phyloP scores from a whole-genome alignment of 345 rosid genomes.

The Citrus cavaleriei region DNA sequence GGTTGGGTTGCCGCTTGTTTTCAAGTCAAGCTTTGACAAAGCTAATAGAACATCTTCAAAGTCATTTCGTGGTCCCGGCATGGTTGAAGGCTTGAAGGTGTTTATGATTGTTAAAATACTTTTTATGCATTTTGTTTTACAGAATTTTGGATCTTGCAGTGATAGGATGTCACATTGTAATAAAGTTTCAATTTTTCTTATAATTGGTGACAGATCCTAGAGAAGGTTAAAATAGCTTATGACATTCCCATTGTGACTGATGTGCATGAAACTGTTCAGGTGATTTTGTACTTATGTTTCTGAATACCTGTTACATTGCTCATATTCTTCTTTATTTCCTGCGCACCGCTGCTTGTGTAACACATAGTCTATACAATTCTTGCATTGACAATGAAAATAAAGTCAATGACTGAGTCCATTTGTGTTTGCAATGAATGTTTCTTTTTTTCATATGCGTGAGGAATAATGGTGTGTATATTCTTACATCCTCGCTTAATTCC shows the following conservation, averaged over 20 bases:
- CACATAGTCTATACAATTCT: neutral
- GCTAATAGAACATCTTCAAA: constrained; percentile 92
- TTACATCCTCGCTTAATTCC: neutral
- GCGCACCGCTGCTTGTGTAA: neutral
- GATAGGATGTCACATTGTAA: neutral
- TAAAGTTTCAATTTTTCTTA: constrained; percentile 4
- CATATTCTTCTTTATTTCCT: neutral
- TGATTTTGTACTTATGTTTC: constrained; percentile 14
- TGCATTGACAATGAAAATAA: neutral
- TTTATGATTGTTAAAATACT: neutral
- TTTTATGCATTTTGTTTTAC: neutral
- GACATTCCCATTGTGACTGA: constrained; percentile 90
- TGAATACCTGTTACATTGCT: neutral
- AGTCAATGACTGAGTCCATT: neutral
- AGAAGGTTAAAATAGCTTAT: constrained; percentile 86
- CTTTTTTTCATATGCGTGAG: neutral
- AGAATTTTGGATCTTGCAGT: neutral
- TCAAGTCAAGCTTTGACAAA: constrained; percentile 98
- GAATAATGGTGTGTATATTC: neutral
- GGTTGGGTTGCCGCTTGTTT: constrained; percentile 81
- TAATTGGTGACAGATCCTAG: constrained; percentile 70
- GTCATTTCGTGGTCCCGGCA: constrained; percentile 95
- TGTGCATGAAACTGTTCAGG: constrained; percentile 90
- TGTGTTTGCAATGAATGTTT: neutral
- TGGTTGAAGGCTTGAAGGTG: constrained; percentile 92